phyloP scores from a whole-genome alignment of 2,329 filamentous ascomycete species.

The Emergomyces pasteurianus region DNA sequence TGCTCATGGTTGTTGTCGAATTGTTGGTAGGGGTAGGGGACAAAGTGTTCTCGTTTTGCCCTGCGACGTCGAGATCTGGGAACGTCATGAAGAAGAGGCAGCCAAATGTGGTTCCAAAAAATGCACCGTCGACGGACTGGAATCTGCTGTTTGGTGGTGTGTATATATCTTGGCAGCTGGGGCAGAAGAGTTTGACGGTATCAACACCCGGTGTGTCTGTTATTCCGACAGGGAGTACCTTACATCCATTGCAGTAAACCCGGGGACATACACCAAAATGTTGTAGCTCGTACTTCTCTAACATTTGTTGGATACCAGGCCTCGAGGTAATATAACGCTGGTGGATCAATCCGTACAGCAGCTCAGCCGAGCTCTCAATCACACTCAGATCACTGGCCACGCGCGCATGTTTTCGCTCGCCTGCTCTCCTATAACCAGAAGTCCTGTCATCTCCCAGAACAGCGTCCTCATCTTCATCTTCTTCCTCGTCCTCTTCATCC shows the following conservation, averaged over 20 bases:
- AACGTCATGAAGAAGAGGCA: slow-evolving; percentile 98
- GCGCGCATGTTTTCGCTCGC: slow-evolving; percentile 66
- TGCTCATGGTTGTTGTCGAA: slow-evolving; percentile 8
- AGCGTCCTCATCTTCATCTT: slow-evolving; percentile 59
- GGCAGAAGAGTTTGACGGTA: slow-evolving; percentile 97
- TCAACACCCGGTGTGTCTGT: slow-evolving; percentile 94
- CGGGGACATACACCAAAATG: slow-evolving; percentile 96
- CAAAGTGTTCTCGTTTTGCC: slow-evolving; percentile 45
- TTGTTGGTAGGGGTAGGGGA: slow-evolving; percentile 16
- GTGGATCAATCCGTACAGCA: slow-evolving; percentile 96
- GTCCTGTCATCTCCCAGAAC: slow-evolving; percentile 49
- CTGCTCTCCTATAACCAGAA: slow-evolving; percentile 36
- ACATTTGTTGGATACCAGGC: slow-evolving; percentile 96
- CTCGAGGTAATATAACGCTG: slow-evolving; percentile 96
- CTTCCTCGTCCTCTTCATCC: slow-evolving; percentile 53
- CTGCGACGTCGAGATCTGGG: slow-evolving; percentile 76
- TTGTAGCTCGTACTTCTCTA: slow-evolving; percentile 93
- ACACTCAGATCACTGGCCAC: slow-evolving; percentile 88
- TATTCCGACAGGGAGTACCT: slow-evolving; percentile 83
- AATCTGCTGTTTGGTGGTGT: slow-evolving; percentile 95
- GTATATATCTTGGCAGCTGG: slow-evolving; percentile 92
- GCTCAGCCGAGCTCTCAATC: slow-evolving; percentile 94
- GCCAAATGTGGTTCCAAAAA: slow-evolving; percentile 95
- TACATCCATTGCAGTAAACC: slow-evolving; percentile 79
- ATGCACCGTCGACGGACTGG: slow-evolving; percentile 92